Percentiles rank a stretch among this genome's conserved stretches.
Conservation (phyloP, 768 basidiomycete genomes). For the Lentinula sp. region DNA sequence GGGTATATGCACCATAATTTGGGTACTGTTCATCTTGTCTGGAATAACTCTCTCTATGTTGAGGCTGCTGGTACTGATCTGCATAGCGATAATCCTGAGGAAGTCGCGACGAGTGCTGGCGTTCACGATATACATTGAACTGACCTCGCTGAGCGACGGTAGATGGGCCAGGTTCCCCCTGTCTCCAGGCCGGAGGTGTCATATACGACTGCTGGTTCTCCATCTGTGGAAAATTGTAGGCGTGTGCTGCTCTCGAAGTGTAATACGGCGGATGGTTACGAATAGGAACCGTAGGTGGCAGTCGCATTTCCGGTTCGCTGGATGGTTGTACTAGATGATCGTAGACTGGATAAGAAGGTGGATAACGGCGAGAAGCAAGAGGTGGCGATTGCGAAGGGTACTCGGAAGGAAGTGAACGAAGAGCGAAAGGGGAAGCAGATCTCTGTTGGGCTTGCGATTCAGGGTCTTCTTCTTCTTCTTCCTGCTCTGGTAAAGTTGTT, state of each 20-base stretch:
- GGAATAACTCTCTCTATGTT: background rate
- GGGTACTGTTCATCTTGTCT: background rate
- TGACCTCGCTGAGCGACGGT: constrained; percentile 10
- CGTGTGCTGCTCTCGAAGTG: constrained; percentile 8
- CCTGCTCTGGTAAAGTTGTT: constrained; percentile 8
- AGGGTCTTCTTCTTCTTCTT: constrained; percentile 13
- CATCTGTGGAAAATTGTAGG: background rate
- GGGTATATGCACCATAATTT: background rate
- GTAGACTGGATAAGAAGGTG: constrained; percentile 1
- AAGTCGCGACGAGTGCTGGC: background rate
- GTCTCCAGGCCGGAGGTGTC: constrained; percentile 32
- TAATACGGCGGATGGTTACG: constrained; percentile 17
- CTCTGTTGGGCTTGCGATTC: constrained; percentile 15
- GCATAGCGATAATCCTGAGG: background rate
- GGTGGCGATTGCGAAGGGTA: constrained; percentile 8
- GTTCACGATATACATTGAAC: background rate
- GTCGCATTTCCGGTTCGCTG: background rate
- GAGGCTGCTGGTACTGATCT: background rate
- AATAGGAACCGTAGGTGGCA: constrained; percentile 2
- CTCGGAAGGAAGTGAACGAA: constrained; percentile 11
- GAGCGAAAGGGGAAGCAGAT: constrained; percentile 11
- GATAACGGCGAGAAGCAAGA: background rate
- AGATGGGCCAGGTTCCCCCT: constrained; percentile 42
- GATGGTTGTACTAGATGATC: background rate
- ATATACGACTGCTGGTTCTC: background rate